Conservation (phyloP, 306 rosid genomes). For the Medicago arabica region DNA sequence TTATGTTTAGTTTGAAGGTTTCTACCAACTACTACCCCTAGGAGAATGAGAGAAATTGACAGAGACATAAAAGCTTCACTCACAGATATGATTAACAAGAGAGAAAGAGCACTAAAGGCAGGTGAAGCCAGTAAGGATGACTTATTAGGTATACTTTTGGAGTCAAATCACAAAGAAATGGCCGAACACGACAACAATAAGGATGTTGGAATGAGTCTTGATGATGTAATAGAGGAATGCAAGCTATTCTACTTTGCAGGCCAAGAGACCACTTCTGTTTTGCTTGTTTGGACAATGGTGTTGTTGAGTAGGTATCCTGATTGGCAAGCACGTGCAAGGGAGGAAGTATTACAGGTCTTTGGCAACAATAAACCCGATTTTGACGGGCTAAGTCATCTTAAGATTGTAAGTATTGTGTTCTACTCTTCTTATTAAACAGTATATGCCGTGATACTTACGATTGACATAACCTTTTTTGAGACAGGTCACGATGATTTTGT, state of each 20-base stretch:
- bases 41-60: constrained; percentile 29
- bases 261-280: neutral
- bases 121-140: constrained; percentile 41
- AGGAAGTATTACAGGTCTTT: neutral
- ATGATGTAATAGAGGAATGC: neutral
- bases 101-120: constrained; percentile 37
- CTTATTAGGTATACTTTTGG: neutral
- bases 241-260: constrained; percentile 1
- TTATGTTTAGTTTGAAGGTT: constrained; percentile 8
- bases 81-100: constrained; percentile 39
- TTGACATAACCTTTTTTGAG: neutral
- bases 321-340: neutral
- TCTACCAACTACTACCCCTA: constrained; percentile 40
- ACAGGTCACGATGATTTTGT: neutral
- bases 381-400: neutral
- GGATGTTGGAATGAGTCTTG: neutral
- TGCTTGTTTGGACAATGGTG: neutral
- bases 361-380: neutral
- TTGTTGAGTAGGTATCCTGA: neutral
- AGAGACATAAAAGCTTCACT: constrained; percentile 29
- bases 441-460: neutral
- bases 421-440: neutral
- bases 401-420: neutral
- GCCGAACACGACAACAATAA: neutral
- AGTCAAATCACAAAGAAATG: constrained; percentile 1